These are phyloP conservation scores for Heterobasidion parviporum DNA, from an alignment of 1,284 basidiomycete species.

Conservation along the genomic window DNA sequence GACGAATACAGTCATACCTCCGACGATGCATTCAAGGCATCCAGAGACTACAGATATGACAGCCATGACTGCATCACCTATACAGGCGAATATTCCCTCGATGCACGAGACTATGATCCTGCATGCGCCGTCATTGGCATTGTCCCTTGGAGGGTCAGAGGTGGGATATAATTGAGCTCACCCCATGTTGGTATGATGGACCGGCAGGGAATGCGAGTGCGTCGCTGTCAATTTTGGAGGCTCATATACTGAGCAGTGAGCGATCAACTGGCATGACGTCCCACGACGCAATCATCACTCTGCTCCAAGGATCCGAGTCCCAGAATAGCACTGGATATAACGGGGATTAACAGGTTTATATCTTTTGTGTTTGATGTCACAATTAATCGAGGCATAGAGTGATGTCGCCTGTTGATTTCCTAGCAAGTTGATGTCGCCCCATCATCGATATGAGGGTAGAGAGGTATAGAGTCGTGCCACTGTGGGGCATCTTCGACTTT, in stretches of 20 bases:
- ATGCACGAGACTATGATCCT: slow-evolving; percentile 29
- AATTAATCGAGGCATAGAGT: too few species aligned
- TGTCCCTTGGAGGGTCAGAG: too few species aligned
- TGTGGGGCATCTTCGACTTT: neutral
- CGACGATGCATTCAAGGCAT: slow-evolving; percentile 36
- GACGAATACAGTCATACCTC: slow-evolving; percentile 20
- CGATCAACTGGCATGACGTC: too few species aligned
- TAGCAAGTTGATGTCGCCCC: too few species aligned
- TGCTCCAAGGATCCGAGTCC: too few species aligned
- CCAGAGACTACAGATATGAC: slow-evolving; percentile 31
- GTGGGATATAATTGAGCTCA: neutral
- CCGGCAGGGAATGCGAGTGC: neutral
- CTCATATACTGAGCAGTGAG: neutral
- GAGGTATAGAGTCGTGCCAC: neutral
- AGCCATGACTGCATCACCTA: slow-evolving; percentile 32
- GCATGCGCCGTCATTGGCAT: neutral
- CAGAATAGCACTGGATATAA: too few species aligned
- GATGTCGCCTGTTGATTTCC: too few species aligned
- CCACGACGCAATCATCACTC: too few species aligned
- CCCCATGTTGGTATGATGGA: neutral
- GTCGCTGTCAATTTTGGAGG: neutral
- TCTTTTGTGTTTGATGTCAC: too few species aligned
- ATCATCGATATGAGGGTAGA: too few species aligned
- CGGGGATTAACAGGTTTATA: too few species aligned
- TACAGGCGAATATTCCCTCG: slow-evolving; percentile 30